A percentile compares a stretch with the other conserved stretches of the same genome.
Evolutionary conservation across 2,329 filamentous ascomycete species (phyloP).

Genomic region (Aureobasidium sp.): DNA sequence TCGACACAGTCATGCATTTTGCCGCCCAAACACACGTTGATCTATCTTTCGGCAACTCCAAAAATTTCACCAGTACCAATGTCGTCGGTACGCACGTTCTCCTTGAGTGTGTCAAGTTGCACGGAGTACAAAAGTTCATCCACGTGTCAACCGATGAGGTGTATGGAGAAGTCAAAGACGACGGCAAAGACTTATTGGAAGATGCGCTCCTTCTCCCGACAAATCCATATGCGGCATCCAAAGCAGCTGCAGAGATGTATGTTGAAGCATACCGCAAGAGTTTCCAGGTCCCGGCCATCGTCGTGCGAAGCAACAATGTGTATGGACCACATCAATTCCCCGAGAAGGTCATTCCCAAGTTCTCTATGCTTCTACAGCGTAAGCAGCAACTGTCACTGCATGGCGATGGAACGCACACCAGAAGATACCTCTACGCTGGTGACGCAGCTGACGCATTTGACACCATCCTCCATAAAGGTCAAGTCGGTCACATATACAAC

Average conservation of each 20-base stretch:
- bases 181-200: constrained; percentile 63
- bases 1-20: constrained; percentile 77
- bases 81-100: constrained; percentile 76
- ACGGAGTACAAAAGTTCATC: constrained; percentile 62
- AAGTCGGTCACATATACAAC: constrained; percentile 71
- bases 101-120: constrained; percentile 66
- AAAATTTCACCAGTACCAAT: constrained; percentile 72
- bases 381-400: constrained; percentile 62
- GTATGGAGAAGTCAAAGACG: constrained; percentile 69
- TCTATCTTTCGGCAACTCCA: constrained; percentile 73
- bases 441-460: constrained; percentile 78
- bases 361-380: constrained; percentile 64
- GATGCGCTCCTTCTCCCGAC: constrained; percentile 68
- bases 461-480: constrained; percentile 71
- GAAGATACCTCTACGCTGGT: constrained; percentile 68
- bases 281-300: constrained; percentile 71
- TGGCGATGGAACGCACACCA: constrained; percentile 65
- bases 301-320: constrained; percentile 76
- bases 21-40: constrained; percentile 79
- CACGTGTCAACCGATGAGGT: constrained; percentile 82
- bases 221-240: constrained; percentile 50
- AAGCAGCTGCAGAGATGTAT: constrained; percentile 29
- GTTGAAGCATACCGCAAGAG: constrained; percentile 81
- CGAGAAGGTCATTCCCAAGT: constrained; percentile 75
- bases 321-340: constrained; percentile 56